A percentile compares a stretch with the other conserved stretches of the same genome.
These are phyloP conservation scores for Pichia cabralensis DNA, from an alignment of 805 yeast species.

Conservation along the genomic window DNA sequence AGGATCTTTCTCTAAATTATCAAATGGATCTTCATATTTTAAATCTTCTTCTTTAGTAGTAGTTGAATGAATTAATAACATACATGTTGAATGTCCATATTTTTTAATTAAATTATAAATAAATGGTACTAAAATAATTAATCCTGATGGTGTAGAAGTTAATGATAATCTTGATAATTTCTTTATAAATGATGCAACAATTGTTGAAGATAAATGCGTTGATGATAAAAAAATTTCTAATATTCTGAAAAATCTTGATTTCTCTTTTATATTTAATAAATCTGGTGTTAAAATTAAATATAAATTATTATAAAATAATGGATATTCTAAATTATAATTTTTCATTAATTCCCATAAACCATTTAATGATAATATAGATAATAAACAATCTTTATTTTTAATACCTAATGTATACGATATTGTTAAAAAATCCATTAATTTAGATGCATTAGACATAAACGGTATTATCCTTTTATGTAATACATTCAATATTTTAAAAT, in stretches of 20 bases:
- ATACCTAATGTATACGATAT: conserved; percentile 57
- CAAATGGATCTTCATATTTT: conserved; percentile 52
- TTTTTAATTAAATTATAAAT: conserved; percentile 79
- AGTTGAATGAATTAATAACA: conserved; percentile 68
- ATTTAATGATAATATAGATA: conserved; percentile 64
- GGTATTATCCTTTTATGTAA: conserved; percentile 84
- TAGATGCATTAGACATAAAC: conserved; percentile 64
- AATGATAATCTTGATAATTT: conserved; percentile 65
- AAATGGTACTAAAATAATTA: conserved; percentile 82
- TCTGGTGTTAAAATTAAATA: conserved; percentile 72
- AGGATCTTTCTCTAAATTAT: conserved; percentile 60
- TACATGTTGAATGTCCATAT: conserved; percentile 73
- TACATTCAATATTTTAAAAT: conserved; percentile 56
- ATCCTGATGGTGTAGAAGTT: conserved; percentile 79
- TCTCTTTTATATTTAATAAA: conserved; percentile 65
- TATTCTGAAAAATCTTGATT: conserved; percentile 81
- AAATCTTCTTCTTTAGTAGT: conserved; percentile 24
- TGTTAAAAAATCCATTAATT: conserved; percentile 87
- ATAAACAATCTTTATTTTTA: conserved; percentile 22
- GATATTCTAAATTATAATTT: conserved; percentile 77
- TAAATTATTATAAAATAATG: conserved; percentile 75
- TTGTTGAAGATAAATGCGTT: conserved; percentile 72
- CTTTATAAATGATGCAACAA: conserved; percentile 87
- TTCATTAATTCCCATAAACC: conserved; percentile 83
- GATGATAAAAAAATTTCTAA: conserved; percentile 79